Percentiles rank a stretch among this genome's conserved stretches.
phyloP scores from a whole-genome alignment of 192 early-diverging fungal genomes.

The Coemansia sp. region DNA sequence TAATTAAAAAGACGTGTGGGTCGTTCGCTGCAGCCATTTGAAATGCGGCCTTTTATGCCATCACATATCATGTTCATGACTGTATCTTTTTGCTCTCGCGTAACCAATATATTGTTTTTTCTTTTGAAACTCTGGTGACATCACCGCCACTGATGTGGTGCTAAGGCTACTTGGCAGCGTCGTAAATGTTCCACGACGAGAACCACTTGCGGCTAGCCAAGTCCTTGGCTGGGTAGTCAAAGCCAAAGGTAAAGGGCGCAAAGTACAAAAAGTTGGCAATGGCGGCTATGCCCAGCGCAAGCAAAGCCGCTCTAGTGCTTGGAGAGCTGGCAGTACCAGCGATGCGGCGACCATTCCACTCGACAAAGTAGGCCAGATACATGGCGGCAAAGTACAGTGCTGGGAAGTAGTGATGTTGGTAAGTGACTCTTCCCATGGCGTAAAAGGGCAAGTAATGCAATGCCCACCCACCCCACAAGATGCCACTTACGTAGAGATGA shows the following conservation, averaged over 20 bases:
- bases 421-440: slow-evolving; percentile 95
- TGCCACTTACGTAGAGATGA: slow-evolving; percentile 69
- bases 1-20: slow-evolving; percentile 60
- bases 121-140: background rate
- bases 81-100: background rate
- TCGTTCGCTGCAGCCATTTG: slow-evolving; percentile 45
- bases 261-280: slow-evolving; percentile 71
- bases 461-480: slow-evolving; percentile 84
- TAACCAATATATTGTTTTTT: background rate
- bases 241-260: slow-evolving; percentile 80
- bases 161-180: slow-evolving; percentile 1
- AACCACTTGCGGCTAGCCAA: slow-evolving; percentile 69
- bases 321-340: slow-evolving; percentile 11
- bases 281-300: slow-evolving; percentile 26
- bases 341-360: slow-evolving; percentile 65
- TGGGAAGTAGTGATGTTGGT: slow-evolving; percentile 97
- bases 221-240: slow-evolving; percentile 63
- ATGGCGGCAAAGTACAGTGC: slow-evolving; percentile 92
- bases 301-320: slow-evolving; percentile 7
- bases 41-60: background rate
- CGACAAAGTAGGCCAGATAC: slow-evolving; percentile 68
- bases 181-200: slow-evolving; percentile 74
- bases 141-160: background rate
- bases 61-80: background rate
- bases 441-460: slow-evolving; percentile 93